Base-by-base conservation (phyloP, 805 yeast genomes). In the Candida peoriensis region DNA sequence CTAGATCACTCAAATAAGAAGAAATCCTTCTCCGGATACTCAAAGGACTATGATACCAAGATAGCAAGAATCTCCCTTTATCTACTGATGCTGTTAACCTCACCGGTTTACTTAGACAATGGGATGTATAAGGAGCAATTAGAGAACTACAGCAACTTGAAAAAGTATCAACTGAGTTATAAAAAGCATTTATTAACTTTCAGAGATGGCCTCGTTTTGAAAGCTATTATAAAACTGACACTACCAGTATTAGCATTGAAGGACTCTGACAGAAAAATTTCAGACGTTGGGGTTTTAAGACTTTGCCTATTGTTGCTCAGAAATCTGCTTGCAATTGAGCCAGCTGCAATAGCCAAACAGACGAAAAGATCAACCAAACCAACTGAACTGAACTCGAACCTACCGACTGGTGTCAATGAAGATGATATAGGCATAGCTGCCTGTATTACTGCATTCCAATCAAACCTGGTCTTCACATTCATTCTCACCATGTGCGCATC, bases 291-390 rank as follows among this genome's bases (percentile, higher is more conserved):
- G 28, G 71, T 89, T 11, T 57, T 93, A 31, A 75, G 81, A 36
- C 66, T 90, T 39, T 85, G 82, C 19, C 59, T 89, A 12, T 75
- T 74, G 33, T 76, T 93, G 50, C 69, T 88, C 42, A 70, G 95
- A 42, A 93, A 93, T 54, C 47, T 93, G n/a, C 60, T 84, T 8
- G 70, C 76, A 26, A 86, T 90, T 22, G 87, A 81, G 44, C 90
- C 89, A 0, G 76, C 82, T 2, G 76, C 70, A 23, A 47, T 70
- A 5, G 68, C 78, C 2, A 57, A 76, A 8, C 34, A 38, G 28
- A 60, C 75, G 3, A 58, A 64, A 2, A 66, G 57, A 37, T 37
- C 58, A 9, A 42, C 45, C n/a, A 61, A 67, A 26, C 54, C 46
- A 13, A 58, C 61, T 7, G 34, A 41, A 7, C 30, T 48, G 5